Evolutionary conservation across 306 rosid genomes (phyloP).

Genomic region (Cajanus cajan): DNA sequence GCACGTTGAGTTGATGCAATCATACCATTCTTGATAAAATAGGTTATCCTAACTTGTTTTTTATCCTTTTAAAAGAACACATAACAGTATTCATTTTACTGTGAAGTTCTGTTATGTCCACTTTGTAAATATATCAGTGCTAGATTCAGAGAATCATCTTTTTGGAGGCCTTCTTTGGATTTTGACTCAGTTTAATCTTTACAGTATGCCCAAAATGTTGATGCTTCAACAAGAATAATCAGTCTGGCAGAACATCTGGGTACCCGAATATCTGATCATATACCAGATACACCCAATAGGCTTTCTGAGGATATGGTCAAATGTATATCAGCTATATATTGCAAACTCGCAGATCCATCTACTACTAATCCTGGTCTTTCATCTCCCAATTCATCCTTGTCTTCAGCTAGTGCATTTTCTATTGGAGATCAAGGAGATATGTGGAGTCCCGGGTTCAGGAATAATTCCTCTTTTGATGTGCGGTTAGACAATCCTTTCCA

Average conservation of each 20-base stretch:
- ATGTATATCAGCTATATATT: constrained; percentile 80
- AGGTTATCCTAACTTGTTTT: not conserved
- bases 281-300: constrained; percentile 72
- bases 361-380: constrained; percentile 59
- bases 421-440: constrained; percentile 64
- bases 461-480: constrained; percentile 63
- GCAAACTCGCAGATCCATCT: constrained; percentile 80
- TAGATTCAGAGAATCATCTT: not conserved
- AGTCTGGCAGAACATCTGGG: constrained; percentile 93
- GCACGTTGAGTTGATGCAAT: not conserved
- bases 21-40: not conserved
- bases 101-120: constrained; percentile 8
- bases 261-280: constrained; percentile 63
- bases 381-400: constrained; percentile 77
- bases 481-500: constrained; percentile 83
- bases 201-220: constrained; percentile 58
- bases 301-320: constrained; percentile 91
- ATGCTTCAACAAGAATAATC: constrained; percentile 58
- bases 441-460: constrained; percentile 77
- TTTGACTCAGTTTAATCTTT: constrained; percentile 32
- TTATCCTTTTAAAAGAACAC: not conserved
- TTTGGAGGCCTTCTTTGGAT: constrained; percentile 26
- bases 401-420: constrained; percentile 71
- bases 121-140: not conserved
- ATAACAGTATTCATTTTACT: not conserved